Evolutionary conservation across 1,284 basidiomycete genomes (phyloP).

Genomic region (Boletus albobrunnescens): DNA sequence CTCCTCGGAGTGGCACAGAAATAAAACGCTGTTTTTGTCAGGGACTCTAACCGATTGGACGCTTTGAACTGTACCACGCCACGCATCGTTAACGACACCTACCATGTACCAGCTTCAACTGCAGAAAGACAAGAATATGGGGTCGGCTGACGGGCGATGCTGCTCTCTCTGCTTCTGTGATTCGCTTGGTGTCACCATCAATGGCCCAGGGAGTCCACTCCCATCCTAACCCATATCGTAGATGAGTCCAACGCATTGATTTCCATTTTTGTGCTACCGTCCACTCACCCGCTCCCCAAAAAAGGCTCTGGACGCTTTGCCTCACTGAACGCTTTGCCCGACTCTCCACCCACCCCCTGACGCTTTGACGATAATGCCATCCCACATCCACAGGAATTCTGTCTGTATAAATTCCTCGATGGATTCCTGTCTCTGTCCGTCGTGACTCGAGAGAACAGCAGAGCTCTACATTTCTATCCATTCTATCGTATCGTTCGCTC

Average conservation of each 20-base stretch:
- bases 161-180: background rate
- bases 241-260: conserved; percentile 14
- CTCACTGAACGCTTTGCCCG: background rate
- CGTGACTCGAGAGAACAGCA: background rate
- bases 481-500: no score
- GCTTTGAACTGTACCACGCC: conserved; percentile 7
- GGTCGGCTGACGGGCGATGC: no score
- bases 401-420: background rate
- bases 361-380: background rate
- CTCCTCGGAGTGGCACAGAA: no score
- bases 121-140: background rate
- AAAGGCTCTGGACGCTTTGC: no score
- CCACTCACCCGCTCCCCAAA: background rate
- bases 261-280: conserved; percentile 7
- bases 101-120: background rate
- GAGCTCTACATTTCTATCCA: background rate
- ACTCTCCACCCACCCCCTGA: background rate
- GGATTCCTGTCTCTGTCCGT: background rate
- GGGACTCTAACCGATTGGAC: background rate
- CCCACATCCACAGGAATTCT: background rate
- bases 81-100: background rate
- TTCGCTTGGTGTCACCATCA: background rate
- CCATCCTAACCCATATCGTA: background rate
- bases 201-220: no score
- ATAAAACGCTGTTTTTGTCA: no score